Base-by-base conservation (phyloP, 2,329 filamentous ascomycete genomes). In the Periconia sp. region DNA sequence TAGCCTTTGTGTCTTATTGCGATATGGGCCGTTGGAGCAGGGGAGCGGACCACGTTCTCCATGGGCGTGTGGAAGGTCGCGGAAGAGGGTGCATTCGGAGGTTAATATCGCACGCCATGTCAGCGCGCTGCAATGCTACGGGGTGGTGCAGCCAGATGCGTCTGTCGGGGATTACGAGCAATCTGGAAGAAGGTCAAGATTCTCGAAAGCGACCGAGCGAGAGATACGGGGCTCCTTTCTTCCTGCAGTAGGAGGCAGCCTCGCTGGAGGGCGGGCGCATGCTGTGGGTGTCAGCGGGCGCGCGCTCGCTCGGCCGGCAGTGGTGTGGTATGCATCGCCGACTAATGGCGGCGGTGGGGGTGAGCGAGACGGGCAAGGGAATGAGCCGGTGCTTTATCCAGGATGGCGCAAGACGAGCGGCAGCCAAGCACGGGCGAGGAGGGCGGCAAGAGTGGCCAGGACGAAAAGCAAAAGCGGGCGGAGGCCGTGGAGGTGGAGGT, bases 301-400 rank as follows among this genome's bases (percentile, higher is more conserved):
- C n/a, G n/a, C n/a, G n/a, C n/a, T n/a, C n/a, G n/a, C n/a, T n/a
- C n/a, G n/a, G n/a, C n/a, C n/a, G n/a, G n/a, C n/a, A n/a, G n/a
- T n/a, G n/a, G n/a, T n/a, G n/a, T n/a, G n/a, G n/a, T n/a, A n/a
- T n/a, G n/a, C n/a, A n/a, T n/a, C n/a, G n/a, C n/a, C n/a, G n/a
- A n/a, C n/a, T n/a, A n/a, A n/a, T 17, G 23, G 31, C 21, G 28
- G 47, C 36, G 40, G 43, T 29, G 26, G 43, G 40, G 28, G 33
- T 17, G 15, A 8, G 25, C n/a, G 31, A n/a, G 26, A 31, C 34
- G 24, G 2, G 24, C 21, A 37, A 26, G 45, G 36, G 37, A 48
- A 48, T 43, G 45, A 48, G 21, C 48, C 48, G 48, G 45, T n/a
- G 30, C 24, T 48, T 52, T 52, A 52, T 48, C 48, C 45, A 52